These are phyloP conservation scores for Ustilaginoidea virens DNA, from an alignment of 2,329 filamentous ascomycete species.

Conservation along the genomic window DNA sequence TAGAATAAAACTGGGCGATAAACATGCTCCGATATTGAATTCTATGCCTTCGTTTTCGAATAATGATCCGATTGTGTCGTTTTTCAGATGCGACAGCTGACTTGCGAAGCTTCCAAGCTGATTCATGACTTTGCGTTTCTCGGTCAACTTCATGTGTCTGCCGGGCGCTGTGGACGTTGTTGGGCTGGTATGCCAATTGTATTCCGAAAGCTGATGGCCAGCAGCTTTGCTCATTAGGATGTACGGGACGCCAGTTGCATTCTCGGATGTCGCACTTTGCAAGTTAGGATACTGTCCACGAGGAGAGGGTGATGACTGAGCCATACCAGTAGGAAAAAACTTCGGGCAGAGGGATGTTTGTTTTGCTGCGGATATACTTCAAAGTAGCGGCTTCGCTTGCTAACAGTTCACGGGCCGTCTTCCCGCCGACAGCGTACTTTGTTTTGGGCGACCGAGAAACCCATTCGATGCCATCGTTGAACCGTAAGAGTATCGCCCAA, in stretches of 20 bases:
- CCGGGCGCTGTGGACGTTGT: too few relatives aligned
- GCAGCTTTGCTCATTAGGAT: slow-evolving; percentile 18
- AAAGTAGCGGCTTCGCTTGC: slow-evolving; percentile 16
- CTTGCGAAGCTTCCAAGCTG: slow-evolving; percentile 12
- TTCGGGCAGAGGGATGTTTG: slow-evolving; percentile 16
- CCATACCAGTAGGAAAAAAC: slow-evolving; percentile 11
- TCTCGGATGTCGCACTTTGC: slow-evolving; percentile 8
- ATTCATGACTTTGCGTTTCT: slow-evolving; percentile 12
- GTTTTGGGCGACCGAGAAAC: slow-evolving; percentile 13
- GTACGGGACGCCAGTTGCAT: slow-evolving; percentile 15
- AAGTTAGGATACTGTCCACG: too few relatives aligned
- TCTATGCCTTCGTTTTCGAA: too few relatives aligned
- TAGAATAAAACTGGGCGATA: slow-evolving; percentile 6
- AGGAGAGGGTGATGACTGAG: too few relatives aligned
- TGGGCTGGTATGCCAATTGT: slow-evolving; percentile 10
- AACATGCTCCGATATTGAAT: slow-evolving; percentile 7
- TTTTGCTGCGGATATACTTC: slow-evolving; percentile 14
- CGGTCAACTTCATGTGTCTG: too few relatives aligned
- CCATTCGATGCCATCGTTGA: slow-evolving; percentile 15
- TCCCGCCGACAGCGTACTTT: slow-evolving; percentile 8
- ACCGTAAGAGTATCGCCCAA: slow-evolving; percentile 14
- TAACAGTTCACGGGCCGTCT: slow-evolving; percentile 10
- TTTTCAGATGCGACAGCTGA: slow-evolving; percentile 12
- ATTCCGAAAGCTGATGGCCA: slow-evolving; percentile 11
- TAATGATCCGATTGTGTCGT: slow-evolving; percentile 14